Percentiles rank a stretch among this genome's conserved stretches.
These are phyloP conservation scores for Neoscytalidium dimidiatum DNA, from an alignment of 2,329 filamentous ascomycete genomes.

Conservation along the genomic window DNA sequence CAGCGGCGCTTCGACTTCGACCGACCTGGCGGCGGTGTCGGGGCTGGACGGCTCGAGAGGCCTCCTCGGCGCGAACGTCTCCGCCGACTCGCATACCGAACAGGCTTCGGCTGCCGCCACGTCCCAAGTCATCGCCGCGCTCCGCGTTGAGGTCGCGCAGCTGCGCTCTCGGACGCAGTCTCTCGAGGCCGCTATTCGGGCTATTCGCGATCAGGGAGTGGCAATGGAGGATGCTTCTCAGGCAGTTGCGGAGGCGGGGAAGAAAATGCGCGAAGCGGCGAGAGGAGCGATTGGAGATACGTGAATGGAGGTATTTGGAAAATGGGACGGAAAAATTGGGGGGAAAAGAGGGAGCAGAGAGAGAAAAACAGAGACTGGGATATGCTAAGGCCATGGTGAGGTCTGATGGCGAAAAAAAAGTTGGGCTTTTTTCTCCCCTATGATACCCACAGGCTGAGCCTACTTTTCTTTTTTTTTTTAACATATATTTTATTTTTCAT, in stretches of 20 bases:
- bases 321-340: not conserved
- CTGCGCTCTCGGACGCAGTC: constrained; percentile 32
- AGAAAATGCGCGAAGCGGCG: constrained; percentile 29
- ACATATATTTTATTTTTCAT: not conserved
- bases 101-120: not conserved
- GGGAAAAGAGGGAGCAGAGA: not conserved
- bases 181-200: constrained; percentile 30
- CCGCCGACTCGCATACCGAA: not conserved
- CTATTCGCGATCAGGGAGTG: constrained; percentile 31
- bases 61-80: not conserved
- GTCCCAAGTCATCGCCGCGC: constrained; percentile 32
- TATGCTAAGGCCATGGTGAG: not conserved
- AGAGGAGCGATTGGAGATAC: constrained; percentile 19
- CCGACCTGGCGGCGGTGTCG: not conserved
- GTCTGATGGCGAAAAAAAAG: constrained; percentile 13
- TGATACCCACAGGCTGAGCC: constrained; percentile 16
- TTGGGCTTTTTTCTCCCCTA: constrained; percentile 3
- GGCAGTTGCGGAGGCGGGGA: constrained; percentile 30
- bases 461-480: not conserved
- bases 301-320: not conserved
- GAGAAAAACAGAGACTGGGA: not conserved
- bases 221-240: constrained; percentile 31
- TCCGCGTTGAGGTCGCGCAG: constrained; percentile 33
- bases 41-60: not conserved
- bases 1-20: not conserved